These are phyloP conservation scores for Favolaschia claudopus DNA, from an alignment of 768 basidiomycete species.

Conservation along the genomic window DNA sequence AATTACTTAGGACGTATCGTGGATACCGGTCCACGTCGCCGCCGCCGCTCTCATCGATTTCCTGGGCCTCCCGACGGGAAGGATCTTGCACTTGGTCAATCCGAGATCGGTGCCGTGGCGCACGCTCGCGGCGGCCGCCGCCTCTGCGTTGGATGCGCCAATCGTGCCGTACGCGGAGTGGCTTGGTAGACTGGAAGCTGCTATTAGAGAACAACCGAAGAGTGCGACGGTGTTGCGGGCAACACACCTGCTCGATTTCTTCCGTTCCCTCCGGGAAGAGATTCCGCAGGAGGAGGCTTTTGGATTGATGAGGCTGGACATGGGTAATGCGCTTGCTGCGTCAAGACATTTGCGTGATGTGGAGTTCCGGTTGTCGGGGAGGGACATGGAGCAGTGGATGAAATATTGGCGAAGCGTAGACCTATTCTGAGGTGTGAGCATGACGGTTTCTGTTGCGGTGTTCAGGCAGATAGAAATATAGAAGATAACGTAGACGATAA, in stretches of 20 bases:
- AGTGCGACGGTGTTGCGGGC: neutral
- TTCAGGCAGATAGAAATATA: too few relatives aligned
- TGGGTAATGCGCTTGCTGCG: neutral
- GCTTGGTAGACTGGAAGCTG: slow-evolving; percentile 20
- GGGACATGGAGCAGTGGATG: slow-evolving; percentile 23
- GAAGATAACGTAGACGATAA: too few relatives aligned
- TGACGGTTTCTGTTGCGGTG: too few relatives aligned
- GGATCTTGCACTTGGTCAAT: slow-evolving; percentile 32
- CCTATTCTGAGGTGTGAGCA: too few relatives aligned
- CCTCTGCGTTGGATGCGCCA: slow-evolving; percentile 29
- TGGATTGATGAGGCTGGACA: slow-evolving; percentile 9
- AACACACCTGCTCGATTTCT: neutral
- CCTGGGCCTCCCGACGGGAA: slow-evolving; percentile 3
- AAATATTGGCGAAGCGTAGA: slow-evolving; percentile 20
- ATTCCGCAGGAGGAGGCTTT: neutral
- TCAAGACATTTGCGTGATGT: neutral
- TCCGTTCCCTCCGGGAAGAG: neutral
- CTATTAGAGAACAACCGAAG: neutral
- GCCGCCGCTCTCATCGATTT: slow-evolving; percentile 35
- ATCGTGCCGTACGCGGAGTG: slow-evolving; percentile 35
- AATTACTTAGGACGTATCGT: slow-evolving; percentile 32
- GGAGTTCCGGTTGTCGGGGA: neutral
- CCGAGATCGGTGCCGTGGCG: slow-evolving; percentile 32
- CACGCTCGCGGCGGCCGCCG: slow-evolving; percentile 20
- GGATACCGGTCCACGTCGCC: slow-evolving; percentile 36